A percentile compares a stretch with the other conserved stretches of the same genome.
These are phyloP conservation scores for Ganoderma lingzhi DNA, from an alignment of 1,284 basidiomycete species.

Conservation along the genomic window DNA sequence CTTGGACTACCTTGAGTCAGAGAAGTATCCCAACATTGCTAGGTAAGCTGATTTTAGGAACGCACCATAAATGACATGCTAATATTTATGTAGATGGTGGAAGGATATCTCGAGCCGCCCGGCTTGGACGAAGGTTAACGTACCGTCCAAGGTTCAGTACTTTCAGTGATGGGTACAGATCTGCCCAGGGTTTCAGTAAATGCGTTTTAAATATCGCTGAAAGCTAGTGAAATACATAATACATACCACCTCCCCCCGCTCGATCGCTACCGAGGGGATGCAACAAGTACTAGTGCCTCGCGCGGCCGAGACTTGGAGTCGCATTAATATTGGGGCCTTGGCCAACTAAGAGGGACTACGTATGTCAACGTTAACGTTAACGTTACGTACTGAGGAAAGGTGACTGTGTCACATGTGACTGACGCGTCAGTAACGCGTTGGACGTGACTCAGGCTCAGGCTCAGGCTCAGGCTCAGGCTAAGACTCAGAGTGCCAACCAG, in stretches of 20 bases:
- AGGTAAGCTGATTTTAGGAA: constrained; percentile 25
- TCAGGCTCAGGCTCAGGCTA: too few relatives aligned
- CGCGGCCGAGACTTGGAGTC: too few relatives aligned
- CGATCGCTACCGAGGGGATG: neutral
- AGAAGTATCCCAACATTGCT: constrained; percentile 41
- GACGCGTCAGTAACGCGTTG: neutral
- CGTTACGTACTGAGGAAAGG: neutral
- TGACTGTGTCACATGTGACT: neutral
- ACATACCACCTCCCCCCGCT: neutral
- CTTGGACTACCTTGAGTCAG: constrained; percentile 34
- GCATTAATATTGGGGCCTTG: too few relatives aligned
- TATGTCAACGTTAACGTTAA: too few relatives aligned
- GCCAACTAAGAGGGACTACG: too few relatives aligned
- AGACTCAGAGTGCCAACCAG: too few relatives aligned
- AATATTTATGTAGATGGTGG: constrained; percentile 15
- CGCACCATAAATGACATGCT: neutral
- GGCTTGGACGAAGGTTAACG: constrained; percentile 45
- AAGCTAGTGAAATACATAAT: neutral
- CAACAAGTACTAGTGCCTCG: too few relatives aligned
- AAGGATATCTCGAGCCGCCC: constrained; percentile 44
- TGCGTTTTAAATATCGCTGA: neutral
- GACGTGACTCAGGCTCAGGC: neutral
- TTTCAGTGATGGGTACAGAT: neutral
- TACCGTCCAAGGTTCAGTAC: neutral
- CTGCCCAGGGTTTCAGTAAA: neutral